Evolutionary conservation across 805 yeast species (phyloP), one percentile per base, ranked within the genome.

Genomic region (Lipomyces mesembrius): DNA sequence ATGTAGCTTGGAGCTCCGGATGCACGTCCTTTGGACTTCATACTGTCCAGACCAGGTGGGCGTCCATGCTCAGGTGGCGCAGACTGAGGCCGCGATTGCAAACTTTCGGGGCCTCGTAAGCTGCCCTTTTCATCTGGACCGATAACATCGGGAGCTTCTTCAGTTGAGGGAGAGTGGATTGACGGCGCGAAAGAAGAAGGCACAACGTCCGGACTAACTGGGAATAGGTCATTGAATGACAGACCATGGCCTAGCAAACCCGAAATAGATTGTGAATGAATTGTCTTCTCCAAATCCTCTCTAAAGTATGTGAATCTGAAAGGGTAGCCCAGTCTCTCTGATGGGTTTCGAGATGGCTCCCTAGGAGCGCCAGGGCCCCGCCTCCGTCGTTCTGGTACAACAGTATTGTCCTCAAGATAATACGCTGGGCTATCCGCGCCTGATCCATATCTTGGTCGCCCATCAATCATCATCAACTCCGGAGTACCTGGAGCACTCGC

Each of bases 241-340:
- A 86, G 85, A 1, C 87, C 89, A 2, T 87, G 86, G 20, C 80
- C 80, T 9, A 75, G 77, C 1, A 91, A 85, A 61, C 95, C 80
- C 0, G 95, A 89, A 46, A 94, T 83, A 74, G 91, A 96, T 2
- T 95, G 88, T 0, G 97, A 89, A 79, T 93, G 98, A 34, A 91
- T 83, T 0, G 98, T 94, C 74, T 90, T 95, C 65, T 92, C 97
- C 22, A 87, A 81, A 64, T 89, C 92, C 70, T 92, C 97, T 71
- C 98, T 83, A 78, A 95, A 94, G 75, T 94, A 94, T 0, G 98
- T 92, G 80, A 91, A 94, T 70, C 98, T 82, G 76, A 60, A 63
- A 29, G 69, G 64, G 32, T 63, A 63, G 14, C 59, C 67, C 17
- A 57, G 29, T 25, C 68, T 32, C 43, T 65, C 68, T 14, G 57